Conservation (phyloP, 1,284 basidiomycete species). For the Malassezia sympodialis region DNA sequence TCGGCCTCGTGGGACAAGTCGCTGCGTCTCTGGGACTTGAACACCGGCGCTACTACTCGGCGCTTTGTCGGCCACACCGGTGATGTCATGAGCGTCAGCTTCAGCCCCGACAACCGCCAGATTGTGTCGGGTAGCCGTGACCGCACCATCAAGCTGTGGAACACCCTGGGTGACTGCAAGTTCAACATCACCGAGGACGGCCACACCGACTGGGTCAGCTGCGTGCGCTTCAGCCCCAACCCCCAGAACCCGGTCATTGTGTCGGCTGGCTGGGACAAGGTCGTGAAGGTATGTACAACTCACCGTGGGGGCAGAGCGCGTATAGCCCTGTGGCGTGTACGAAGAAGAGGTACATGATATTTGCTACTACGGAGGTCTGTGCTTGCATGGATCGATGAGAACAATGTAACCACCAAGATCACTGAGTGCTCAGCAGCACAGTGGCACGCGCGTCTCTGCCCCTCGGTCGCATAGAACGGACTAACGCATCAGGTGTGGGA, state of each 20-base stretch:
- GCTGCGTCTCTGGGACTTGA: conserved; percentile 79
- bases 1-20: conserved; percentile 99
- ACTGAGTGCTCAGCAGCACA: conserved; percentile 52
- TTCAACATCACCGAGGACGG: conserved; percentile 99
- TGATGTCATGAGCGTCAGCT: conserved; percentile 70
- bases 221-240: conserved; percentile 99
- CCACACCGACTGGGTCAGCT: conserved; percentile 71
- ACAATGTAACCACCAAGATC: conserved; percentile 64
- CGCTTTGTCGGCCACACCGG: conserved; percentile 97
- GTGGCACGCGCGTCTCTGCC: conserved; percentile 6
- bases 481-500: conserved; percentile 76
- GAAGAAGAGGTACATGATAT: conserved; percentile 54
- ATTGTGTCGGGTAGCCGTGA: conserved; percentile 98
- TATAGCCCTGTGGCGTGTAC: conserved; percentile 30
- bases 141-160: conserved; percentile 97
- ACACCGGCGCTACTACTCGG: conserved; percentile 46
- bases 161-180: conserved; percentile 99
- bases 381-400: conserved; percentile 56
- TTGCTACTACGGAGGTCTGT: conserved; percentile 70
- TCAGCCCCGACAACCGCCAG: conserved; percentile 55
- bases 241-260: conserved; percentile 96
- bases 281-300: conserved; percentile 75
- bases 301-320: conserved; percentile 18
- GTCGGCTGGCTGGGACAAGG: conserved; percentile 99
- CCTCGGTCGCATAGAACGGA: neutral